phyloP scores from a whole-genome alignment of 139 green algal species.

The Axilococcus clingmanii region DNA sequence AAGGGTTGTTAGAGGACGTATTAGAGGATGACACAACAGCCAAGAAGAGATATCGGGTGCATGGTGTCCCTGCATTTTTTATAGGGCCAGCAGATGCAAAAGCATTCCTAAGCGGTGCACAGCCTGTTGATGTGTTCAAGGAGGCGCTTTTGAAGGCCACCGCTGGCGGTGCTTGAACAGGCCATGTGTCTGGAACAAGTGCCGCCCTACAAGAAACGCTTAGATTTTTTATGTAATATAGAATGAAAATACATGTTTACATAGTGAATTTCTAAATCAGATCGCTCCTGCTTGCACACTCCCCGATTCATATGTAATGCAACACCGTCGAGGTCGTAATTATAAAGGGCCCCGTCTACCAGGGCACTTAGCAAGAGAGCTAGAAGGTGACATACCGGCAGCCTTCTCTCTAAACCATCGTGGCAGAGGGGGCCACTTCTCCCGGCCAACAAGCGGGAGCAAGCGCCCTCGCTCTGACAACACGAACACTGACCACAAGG shows the following conservation, averaged over 20 bases:
- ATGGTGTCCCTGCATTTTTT: constrained; percentile 4
- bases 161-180: no score
- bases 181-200: background rate
- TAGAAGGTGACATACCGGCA: no score
- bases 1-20: background rate
- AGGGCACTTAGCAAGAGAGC: background rate
- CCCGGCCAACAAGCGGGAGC: no score
- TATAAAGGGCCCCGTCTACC: background rate
- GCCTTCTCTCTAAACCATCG: no score
- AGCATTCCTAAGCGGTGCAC: constrained; percentile 1
- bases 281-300: no score
- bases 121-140: constrained; percentile 5
- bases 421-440: no score
- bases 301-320: no score
- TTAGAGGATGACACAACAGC: background rate
- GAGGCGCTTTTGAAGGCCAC: no score
- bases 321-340: no score
- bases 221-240: background rate
- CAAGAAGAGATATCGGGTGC: background rate
- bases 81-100: background rate
- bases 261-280: no score
- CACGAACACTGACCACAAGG: no score
- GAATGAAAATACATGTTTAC: background rate
- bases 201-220: background rate
- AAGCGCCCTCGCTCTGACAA: no score